These are phyloP conservation scores for Globisporangium apiculatum DNA, from an alignment of 352 stramenopile genomes.

Conservation along the genomic window DNA sequence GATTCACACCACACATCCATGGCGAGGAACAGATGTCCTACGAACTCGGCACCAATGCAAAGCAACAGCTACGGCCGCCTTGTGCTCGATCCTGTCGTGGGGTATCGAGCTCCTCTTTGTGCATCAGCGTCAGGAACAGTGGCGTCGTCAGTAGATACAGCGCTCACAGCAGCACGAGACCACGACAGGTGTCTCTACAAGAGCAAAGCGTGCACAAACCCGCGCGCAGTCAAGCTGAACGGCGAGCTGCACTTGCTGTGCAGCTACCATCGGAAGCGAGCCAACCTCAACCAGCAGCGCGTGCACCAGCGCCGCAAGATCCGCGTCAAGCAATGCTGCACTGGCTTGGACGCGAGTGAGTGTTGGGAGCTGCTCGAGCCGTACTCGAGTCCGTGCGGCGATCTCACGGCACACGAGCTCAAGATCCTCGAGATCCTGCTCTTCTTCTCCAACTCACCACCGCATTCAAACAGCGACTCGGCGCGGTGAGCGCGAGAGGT, in stretches of 20 bases:
- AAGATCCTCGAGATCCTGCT: conserved; percentile 6
- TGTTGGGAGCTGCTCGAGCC: not conserved
- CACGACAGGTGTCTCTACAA: conserved; percentile 10
- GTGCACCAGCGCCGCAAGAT: conserved; percentile 24
- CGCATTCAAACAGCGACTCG: not conserved
- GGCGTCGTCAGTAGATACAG: no score
- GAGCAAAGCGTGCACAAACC: conserved; percentile 25
- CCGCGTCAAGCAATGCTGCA: not conserved
- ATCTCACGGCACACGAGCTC: conserved; percentile 1
- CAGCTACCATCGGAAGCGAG: conserved; percentile 24
- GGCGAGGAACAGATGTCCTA: no score
- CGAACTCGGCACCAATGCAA: not conserved
- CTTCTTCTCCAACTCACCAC: conserved; percentile 5
- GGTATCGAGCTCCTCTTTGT: not conserved
- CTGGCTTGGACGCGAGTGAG: not conserved
- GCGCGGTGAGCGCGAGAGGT: not conserved
- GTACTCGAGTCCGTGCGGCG: not conserved
- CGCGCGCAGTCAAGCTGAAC: conserved; percentile 30
- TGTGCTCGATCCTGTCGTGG: not conserved
- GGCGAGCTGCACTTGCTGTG: conserved; percentile 31
- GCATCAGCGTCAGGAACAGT: not conserved
- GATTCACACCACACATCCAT: no score
- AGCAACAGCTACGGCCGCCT: not conserved
- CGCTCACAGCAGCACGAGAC: not conserved
- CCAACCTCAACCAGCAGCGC: conserved; percentile 33